Evolutionary conservation across 2,329 filamentous ascomycete species (phyloP).

Genomic region (Aureobasidium pullulans): DNA sequence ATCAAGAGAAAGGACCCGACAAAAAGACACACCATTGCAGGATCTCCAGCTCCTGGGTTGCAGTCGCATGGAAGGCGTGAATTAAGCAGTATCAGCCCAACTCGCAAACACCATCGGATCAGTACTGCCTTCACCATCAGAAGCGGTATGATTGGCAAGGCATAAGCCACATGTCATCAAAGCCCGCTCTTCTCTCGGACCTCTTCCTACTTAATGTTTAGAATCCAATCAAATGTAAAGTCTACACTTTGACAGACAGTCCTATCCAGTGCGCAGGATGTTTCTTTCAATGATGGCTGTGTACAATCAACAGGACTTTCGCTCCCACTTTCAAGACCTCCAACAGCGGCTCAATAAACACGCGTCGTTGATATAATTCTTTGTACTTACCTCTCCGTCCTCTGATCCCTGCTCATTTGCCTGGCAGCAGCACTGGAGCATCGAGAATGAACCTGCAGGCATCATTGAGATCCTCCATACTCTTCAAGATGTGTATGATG

Average conservation of each 20-base stretch:
- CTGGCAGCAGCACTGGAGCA: background rate
- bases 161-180: background rate
- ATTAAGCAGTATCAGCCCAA: background rate
- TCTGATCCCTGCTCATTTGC: background rate
- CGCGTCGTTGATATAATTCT: too few species aligned
- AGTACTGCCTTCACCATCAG: conserved; percentile 10
- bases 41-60: background rate
- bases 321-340: too few species aligned
- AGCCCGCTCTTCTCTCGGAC: background rate
- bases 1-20: background rate
- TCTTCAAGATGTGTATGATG: background rate
- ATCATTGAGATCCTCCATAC: background rate
- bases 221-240: background rate
- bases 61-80: background rate
- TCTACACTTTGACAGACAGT: background rate
- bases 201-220: background rate
- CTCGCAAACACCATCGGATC: conserved; percentile 7
- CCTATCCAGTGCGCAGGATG: background rate
- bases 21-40: conserved; percentile 1
- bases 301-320: too few species aligned
- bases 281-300: too few species aligned
- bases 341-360: too few species aligned
- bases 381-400: too few species aligned
- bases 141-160: conserved; percentile 5
- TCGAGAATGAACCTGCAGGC: background rate